Conservation (phyloP, 2,329 filamentous ascomycete genomes). For the Aspergillus ustus region DNA sequence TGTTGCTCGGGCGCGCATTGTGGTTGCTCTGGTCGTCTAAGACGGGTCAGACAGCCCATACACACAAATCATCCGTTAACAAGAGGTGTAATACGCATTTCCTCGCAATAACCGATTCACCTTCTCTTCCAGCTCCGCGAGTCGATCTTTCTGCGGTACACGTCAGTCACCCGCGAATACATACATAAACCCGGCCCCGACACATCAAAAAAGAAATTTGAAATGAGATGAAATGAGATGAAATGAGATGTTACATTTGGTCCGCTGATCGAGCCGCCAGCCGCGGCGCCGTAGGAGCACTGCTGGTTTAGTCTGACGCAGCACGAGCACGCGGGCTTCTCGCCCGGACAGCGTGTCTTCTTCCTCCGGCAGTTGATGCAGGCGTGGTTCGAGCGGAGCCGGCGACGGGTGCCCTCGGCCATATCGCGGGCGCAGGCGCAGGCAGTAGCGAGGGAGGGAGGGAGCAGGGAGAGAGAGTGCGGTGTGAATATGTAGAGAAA, state of each 20-base stretch:
- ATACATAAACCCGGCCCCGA: neutral
- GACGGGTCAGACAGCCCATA: neutral
- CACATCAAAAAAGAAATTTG: no score
- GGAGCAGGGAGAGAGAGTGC: neutral
- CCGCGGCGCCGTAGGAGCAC: slow-evolving; percentile 51
- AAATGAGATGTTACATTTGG: slow-evolving; percentile 48
- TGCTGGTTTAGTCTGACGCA: slow-evolving; percentile 55
- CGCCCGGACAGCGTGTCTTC: slow-evolving; percentile 58
- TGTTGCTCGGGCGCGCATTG: slow-evolving; percentile 2
- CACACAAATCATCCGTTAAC: neutral
- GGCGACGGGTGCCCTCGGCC: slow-evolving; percentile 33
- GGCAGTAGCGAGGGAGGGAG: neutral
- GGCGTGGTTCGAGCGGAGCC: slow-evolving; percentile 40
- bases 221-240: no score
- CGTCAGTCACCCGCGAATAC: slow-evolving; percentile 13
- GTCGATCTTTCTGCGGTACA: slow-evolving; percentile 53
- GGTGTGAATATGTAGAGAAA: neutral
- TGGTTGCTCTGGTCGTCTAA: neutral
- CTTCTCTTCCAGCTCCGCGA: slow-evolving; percentile 59
- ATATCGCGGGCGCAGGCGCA: no score
- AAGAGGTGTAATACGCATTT: slow-evolving; percentile 33
- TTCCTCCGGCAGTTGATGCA: slow-evolving; percentile 56
- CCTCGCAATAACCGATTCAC: slow-evolving; percentile 56
- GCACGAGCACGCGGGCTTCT: slow-evolving; percentile 57
- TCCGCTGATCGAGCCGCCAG: slow-evolving; percentile 44